Evolutionary conservation across 2,329 filamentous ascomycete genomes (phyloP).

Genomic region (Raffaelea albimanens): DNA sequence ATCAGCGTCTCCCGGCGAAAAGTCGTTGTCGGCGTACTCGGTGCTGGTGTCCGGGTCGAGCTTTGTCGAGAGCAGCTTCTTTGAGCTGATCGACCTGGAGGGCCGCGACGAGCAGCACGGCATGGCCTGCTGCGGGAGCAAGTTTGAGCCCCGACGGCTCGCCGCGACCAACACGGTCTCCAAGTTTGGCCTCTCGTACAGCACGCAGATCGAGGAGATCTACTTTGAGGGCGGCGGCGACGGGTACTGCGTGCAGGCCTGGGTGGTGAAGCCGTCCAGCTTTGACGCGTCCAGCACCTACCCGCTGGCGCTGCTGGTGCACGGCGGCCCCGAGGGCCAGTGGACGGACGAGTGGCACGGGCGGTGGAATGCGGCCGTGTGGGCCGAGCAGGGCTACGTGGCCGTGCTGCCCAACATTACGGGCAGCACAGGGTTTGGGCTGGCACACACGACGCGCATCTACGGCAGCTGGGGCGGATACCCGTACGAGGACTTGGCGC

Average conservation of each 20-base stretch:
- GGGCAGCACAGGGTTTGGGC: constrained; percentile 47
- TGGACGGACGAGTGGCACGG: constrained; percentile 37
- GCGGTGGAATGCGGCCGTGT: constrained; percentile 42
- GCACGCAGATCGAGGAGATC: constrained; percentile 27
- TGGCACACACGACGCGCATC: constrained; percentile 27
- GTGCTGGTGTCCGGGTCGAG: constrained; percentile 27
- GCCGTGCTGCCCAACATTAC: constrained; percentile 51
- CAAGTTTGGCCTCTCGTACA: no score
- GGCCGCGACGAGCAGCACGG: constrained; percentile 22
- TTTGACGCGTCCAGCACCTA: constrained; percentile 27
- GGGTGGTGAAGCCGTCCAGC: constrained; percentile 27
- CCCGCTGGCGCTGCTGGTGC: constrained; percentile 27
- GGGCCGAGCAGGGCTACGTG: constrained; percentile 52
- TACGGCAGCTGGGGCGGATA: constrained; percentile 41
- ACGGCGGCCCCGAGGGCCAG: constrained; percentile 32
- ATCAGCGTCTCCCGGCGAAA: not conserved
- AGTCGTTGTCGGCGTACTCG: constrained; percentile 1
- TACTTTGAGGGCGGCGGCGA: constrained; percentile 28
- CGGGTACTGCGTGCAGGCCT: constrained; percentile 25
- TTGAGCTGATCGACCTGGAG: constrained; percentile 22
- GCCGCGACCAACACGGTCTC: no score
- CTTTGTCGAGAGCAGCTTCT: constrained; percentile 28
- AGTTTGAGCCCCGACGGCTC: no score
- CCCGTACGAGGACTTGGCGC: constrained; percentile 46
- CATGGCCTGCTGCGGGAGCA: no score